Evolutionary conservation across 164 flowering plant genomes (phyloP).

Genomic region (grape (Vitis vinifera)): ASM3070453v1 NC_081805.1:10251501-10252000

Average conservation of each 20-base stretch:
- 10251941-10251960: background rate
- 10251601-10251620: background rate
- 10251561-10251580: conserved; percentile 56
- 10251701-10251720: conserved; percentile 53
- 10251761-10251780: conserved; percentile 82
- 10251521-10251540: conserved; percentile 83
- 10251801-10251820: background rate
- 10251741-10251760: conserved; percentile 80
- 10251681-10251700: background rate
- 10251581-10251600: background rate
- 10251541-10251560: conserved; percentile 93
- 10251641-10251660: no score
- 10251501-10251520: conserved; percentile 80
- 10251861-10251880: no score
- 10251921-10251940: background rate
- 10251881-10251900: no score
- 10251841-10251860: background rate
- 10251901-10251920: no score
- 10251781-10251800: background rate
- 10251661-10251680: no score
- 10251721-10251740: conserved; percentile 93
- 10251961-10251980: no score
- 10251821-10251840: background rate
- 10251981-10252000: background rate
- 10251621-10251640: no score